Evolutionary conservation across 2,329 filamentous ascomycete species (phyloP), one percentile per base, ranked within the genome.

Genomic region (Talaromyces sp.): DNA sequence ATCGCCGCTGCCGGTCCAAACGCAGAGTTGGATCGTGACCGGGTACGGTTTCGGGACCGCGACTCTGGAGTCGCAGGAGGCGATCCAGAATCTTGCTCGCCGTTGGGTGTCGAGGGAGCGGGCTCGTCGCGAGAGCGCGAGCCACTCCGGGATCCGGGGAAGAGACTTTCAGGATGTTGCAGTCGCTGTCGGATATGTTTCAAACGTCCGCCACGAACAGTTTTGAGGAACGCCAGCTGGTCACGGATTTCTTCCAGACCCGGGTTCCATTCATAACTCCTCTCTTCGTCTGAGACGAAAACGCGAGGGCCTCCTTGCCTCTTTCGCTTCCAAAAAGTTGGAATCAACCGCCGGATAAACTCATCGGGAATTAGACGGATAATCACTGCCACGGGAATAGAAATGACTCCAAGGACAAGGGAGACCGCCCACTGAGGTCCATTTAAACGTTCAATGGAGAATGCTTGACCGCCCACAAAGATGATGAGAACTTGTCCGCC

Each of bases 401-500:
- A 87, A 13, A 91, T 69, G 21, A 84, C 77, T 29, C 89, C 89
- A 29, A 91, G 81, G 0, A 90, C 80, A 59, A 91, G 78, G 32
- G 86, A 89, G 74, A 87, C 86, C 7, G 80, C 88, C 89, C 89
- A 91, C 64, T 90, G 85, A 6, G 81, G 73, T 24, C 84, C 86
- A n/a, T 82, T 82, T 58, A 90, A 78, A 0, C 79, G 80, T 8
- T 75, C 75, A 1, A 88, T 86, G 11, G 85, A 83, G 69, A 91
- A 90, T 0, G 87, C 88, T 29, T 80, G 76, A 7, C 88, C 87
- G 64, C 88, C 89, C 61, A 89, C 81, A 66, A 89, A 88, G 61
- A 91, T 80, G 68, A 91, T 91, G 72, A 89, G 71, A n/a, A 88
- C 80, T 68, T 91, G 89, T 9, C 88, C 88, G 13, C 81, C 86